These are phyloP conservation scores for Pyrenula aspistea DNA, from an alignment of 495 filamentous ascomycete genomes.

Conservation along the genomic window DNA sequence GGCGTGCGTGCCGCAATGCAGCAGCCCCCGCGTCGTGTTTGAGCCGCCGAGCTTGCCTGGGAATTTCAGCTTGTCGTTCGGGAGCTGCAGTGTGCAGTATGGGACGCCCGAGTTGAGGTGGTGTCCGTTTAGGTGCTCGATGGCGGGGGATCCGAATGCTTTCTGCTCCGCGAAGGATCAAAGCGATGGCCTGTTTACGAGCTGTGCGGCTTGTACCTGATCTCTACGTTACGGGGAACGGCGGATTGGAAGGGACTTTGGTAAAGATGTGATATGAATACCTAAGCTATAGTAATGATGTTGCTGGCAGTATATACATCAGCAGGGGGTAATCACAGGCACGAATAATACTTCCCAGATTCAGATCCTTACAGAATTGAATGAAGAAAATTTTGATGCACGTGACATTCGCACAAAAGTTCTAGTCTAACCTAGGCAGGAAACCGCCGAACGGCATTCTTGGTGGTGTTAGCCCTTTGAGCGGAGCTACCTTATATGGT, in stretches of 20 bases:
- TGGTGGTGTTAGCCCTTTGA: too few species aligned
- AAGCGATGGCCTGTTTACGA: neutral
- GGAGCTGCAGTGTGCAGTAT: constrained; percentile 1
- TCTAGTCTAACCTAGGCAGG: too few species aligned
- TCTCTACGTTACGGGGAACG: neutral
- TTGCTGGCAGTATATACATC: too few species aligned
- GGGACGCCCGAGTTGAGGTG: neutral
- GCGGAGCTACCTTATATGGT: too few species aligned
- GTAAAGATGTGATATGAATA: neutral
- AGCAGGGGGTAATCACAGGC: too few species aligned
- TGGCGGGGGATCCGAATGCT: neutral
- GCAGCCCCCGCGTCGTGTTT: neutral
- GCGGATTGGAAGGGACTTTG: neutral
- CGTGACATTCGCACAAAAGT: too few species aligned
- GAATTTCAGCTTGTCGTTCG: neutral
- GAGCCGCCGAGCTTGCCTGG: neutral
- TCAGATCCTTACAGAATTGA: too few species aligned
- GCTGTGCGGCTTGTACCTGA: neutral
- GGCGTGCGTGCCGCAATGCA: constrained; percentile 4
- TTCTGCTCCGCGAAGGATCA: neutral
- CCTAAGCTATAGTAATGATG: too few species aligned
- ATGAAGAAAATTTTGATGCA: too few species aligned
- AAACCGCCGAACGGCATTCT: too few species aligned
- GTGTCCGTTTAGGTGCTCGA: neutral
- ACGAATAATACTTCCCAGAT: too few species aligned